Percentiles rank a stretch among this genome's conserved stretches.
These are phyloP conservation scores for Macrophomina phaseolina DNA, from an alignment of 2,329 filamentous ascomycete species.

Conservation along the genomic window DNA sequence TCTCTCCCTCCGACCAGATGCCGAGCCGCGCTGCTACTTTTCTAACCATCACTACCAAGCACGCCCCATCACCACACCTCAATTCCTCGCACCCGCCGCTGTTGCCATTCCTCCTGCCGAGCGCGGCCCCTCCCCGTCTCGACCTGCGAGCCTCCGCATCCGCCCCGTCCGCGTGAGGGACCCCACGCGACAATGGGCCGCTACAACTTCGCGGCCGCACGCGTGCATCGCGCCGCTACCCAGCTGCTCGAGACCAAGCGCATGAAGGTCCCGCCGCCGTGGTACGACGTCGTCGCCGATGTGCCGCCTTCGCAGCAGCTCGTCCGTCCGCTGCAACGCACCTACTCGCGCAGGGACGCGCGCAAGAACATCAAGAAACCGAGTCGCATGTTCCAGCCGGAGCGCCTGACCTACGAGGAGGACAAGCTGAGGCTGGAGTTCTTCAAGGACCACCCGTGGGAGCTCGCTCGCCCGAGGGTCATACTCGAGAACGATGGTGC, in stretches of 20 bases:
- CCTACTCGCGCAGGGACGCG: constrained; percentile 33
- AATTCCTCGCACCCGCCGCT: constrained; percentile 35
- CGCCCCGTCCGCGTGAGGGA: not conserved
- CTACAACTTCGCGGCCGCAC: constrained; percentile 57
- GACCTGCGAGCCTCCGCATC: not conserved
- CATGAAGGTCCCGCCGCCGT: constrained; percentile 55
- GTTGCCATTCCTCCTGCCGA: constrained; percentile 2
- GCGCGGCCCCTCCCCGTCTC: not conserved
- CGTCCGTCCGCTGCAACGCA: constrained; percentile 56
- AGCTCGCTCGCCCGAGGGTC: constrained; percentile 85
- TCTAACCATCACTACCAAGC: not conserved
- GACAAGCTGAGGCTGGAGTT: constrained; percentile 81
- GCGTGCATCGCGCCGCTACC: constrained; percentile 59
- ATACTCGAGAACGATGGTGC: constrained; percentile 85
- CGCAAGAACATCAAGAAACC: constrained; percentile 62
- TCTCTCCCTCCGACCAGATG: not conserved
- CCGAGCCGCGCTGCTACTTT: constrained; percentile 6
- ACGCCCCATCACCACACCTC: constrained; percentile 32
- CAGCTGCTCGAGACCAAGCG: constrained; percentile 51
- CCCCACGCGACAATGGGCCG: constrained; percentile 55
- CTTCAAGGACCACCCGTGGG: constrained; percentile 96
- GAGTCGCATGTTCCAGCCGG: constrained; percentile 80
- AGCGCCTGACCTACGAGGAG: constrained; percentile 79
- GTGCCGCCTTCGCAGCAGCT: constrained; percentile 66
- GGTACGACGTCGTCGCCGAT: constrained; percentile 62